Percentiles rank a stretch among this genome's conserved stretches.
These are phyloP conservation scores for Boletellus dicymbophilus DNA, from an alignment of 1,284 basidiomycete species.

Conservation along the genomic window DNA sequence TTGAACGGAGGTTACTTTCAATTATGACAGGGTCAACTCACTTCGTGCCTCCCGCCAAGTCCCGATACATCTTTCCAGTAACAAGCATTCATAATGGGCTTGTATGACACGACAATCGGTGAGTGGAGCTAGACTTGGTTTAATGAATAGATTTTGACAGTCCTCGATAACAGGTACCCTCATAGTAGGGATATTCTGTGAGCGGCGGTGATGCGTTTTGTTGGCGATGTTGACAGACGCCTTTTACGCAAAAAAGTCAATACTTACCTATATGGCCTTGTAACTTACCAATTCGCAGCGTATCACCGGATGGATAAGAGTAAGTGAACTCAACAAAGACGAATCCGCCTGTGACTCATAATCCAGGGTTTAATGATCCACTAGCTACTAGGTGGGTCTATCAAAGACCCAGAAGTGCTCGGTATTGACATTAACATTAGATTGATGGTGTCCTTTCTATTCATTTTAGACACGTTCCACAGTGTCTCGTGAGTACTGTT, in stretches of 20 bases:
- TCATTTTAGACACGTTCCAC: constrained; percentile 46
- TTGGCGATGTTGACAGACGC: not conserved
- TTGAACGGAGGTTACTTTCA: not conserved
- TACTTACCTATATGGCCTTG: constrained; percentile 52
- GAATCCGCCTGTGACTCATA: not conserved
- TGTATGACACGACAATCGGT: constrained; percentile 21
- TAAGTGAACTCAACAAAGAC: constrained; percentile 24
- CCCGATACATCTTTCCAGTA: not conserved
- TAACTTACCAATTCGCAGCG: constrained; percentile 47
- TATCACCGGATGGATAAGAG: constrained; percentile 45
- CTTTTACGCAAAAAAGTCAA: constrained; percentile 39
- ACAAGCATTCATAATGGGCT: constrained; percentile 2
- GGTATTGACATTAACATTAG: constrained; percentile 20
- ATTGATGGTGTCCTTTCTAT: constrained; percentile 40
- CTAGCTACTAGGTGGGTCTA: constrained; percentile 15
- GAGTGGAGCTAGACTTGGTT: not conserved
- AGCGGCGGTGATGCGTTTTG: constrained; percentile 5
- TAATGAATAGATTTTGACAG: not conserved
- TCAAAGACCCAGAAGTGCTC: not conserved
- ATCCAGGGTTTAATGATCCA: constrained; percentile 47
- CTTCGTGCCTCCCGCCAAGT: not conserved
- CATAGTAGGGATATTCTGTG: constrained; percentile 41
- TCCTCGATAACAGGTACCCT: constrained; percentile 34
- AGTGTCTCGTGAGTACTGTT: constrained; percentile 28
- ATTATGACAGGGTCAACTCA: not conserved